Percentiles rank a stretch among this genome's conserved stretches.
Evolutionary conservation across 306 rosid genomes (phyloP).

Genomic region (Citrullus amarus): DNA sequence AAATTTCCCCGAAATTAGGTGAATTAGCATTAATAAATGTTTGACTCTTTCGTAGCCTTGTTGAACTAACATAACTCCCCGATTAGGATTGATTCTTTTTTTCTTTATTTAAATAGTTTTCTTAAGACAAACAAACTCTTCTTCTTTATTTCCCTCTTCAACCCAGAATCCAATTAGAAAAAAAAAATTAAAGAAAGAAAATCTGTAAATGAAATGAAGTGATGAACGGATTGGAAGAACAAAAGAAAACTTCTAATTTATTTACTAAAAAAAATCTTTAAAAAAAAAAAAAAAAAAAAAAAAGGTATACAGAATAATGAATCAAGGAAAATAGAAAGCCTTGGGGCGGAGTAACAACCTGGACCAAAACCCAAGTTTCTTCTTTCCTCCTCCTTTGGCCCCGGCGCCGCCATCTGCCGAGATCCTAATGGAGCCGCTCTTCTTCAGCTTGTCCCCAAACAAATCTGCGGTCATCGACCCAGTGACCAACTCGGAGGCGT

Average conservation of each 20-base stretch:
- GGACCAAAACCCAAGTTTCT: conserved; percentile 5
- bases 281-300: background rate
- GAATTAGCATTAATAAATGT: background rate
- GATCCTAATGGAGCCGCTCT: background rate
- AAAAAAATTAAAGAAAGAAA: background rate
- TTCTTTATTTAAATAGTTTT: background rate
- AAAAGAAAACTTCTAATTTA: background rate
- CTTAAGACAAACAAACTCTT: background rate
- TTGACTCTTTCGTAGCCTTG: background rate
- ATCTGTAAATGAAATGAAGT: background rate
- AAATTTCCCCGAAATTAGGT: background rate
- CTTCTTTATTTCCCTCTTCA: background rate
- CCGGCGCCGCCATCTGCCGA: background rate
- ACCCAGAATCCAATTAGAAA: too few relatives aligned
- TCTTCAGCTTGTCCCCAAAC: background rate
- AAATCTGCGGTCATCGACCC: background rate
- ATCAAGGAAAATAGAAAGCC: background rate
- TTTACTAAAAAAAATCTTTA: background rate
- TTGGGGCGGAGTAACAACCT: background rate
- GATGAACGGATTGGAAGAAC: background rate
- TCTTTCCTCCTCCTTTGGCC: background rate
- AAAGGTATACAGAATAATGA: background rate
- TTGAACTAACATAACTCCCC: background rate
- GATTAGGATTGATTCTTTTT: background rate
- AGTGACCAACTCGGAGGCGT: background rate